Percentiles rank a stretch among this genome's conserved stretches.
Conservation (phyloP, 1,284 basidiomycete species). For the Ceratobasidium sp. region DNA sequence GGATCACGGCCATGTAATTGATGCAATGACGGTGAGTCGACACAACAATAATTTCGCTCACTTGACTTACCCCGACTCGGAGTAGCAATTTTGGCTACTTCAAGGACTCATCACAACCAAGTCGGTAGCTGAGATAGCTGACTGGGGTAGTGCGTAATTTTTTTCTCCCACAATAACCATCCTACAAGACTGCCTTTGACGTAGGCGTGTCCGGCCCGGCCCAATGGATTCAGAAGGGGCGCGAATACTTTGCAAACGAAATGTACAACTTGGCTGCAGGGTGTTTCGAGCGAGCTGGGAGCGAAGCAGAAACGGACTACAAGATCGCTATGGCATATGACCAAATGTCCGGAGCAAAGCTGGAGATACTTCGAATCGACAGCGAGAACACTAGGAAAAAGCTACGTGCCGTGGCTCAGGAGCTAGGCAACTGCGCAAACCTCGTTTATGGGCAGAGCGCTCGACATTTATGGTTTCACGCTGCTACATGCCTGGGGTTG, state of each 20-base stretch:
- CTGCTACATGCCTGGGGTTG: slow-evolving; percentile 10
- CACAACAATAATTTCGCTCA: not conserved
- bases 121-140: not conserved
- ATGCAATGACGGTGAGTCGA: slow-evolving; percentile 29
- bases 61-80: not conserved
- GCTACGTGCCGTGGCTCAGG: not conserved
- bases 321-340: slow-evolving; percentile 8
- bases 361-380: not conserved
- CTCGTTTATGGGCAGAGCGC: not conserved
- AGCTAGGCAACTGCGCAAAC: not conserved
- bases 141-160: slow-evolving; percentile 2
- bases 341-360: slow-evolving; percentile 9
- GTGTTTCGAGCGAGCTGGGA: not conserved
- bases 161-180: not conserved
- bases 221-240: slow-evolving; percentile 16
- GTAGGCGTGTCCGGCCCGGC: not conserved
- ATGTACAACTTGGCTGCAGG: slow-evolving; percentile 9
- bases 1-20: not conserved
- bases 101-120: not conserved
- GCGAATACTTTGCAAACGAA: slow-evolving; percentile 16
- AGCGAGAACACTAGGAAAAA: not conserved
- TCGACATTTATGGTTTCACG: slow-evolving; percentile 20
- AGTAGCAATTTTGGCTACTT: slow-evolving; percentile 8
- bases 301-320: not conserved
- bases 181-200: too few relatives aligned